A percentile compares a stretch with the other conserved stretches of the same genome.
Evolutionary conservation across 805 yeast species (phyloP).

Genomic region (Candida pini): DNA sequence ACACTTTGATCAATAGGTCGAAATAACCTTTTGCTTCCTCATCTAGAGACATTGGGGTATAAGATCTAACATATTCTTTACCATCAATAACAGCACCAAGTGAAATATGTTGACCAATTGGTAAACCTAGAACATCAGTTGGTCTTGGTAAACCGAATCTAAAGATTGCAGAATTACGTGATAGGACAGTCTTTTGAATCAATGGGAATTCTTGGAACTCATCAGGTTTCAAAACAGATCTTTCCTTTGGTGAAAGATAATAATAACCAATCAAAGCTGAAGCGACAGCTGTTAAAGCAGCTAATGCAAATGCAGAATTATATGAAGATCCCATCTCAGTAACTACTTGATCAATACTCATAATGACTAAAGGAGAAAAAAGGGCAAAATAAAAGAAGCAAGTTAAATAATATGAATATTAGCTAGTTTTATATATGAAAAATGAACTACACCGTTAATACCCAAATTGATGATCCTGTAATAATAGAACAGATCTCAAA

Average conservation of each 20-base stretch:
- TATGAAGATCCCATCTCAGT: no score
- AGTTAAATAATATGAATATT: no score
- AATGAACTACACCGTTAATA: no score
- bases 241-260: slow-evolving; percentile 17
- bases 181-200: slow-evolving; percentile 65
- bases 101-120: slow-evolving; percentile 91
- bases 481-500: no score
- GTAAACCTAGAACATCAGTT: slow-evolving; percentile 74
- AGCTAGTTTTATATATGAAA: no score
- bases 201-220: slow-evolving; percentile 75
- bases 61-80: slow-evolving; percentile 77
- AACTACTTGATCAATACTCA: no score
- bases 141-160: slow-evolving; percentile 77
- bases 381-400: no score
- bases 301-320: no score
- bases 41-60: slow-evolving; percentile 85
- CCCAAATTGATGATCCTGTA: no score
- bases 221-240: slow-evolving; percentile 57
- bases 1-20: slow-evolving; percentile 80
- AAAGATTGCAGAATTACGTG: slow-evolving; percentile 79
- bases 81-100: slow-evolving; percentile 72
- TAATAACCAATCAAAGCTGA: slow-evolving; percentile 15
- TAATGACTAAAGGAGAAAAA: no score
- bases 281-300: slow-evolving; percentile 19
- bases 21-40: slow-evolving; percentile 69